A percentile compares a stretch with the other conserved stretches of the same genome.
phyloP scores from a whole-genome alignment of 108 stramenopile genomes.

The Conticribra weissflogii region DNA sequence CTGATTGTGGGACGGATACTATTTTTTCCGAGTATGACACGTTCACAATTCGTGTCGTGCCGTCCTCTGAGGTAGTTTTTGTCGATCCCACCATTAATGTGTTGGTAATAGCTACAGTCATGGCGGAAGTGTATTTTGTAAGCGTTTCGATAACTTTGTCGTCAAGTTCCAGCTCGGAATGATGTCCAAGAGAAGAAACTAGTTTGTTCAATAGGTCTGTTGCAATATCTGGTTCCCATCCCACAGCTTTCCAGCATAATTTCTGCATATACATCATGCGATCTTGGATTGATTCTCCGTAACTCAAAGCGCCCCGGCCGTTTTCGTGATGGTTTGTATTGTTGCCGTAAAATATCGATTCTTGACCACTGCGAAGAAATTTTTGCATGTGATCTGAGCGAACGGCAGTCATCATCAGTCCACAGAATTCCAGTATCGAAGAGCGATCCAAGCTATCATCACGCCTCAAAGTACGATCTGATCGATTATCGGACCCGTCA shows the following conservation, averaged over 20 bases:
- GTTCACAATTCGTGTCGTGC: conserved; percentile 65
- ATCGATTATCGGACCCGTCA: neutral
- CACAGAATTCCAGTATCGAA: conserved; percentile 61
- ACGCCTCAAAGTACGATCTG: neutral
- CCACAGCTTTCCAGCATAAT: conserved; percentile 55
- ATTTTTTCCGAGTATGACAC: conserved; percentile 74
- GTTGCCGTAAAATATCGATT: conserved; percentile 18
- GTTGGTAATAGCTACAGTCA: conserved; percentile 43
- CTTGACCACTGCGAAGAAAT: conserved; percentile 37
- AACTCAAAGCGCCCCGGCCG: neutral
- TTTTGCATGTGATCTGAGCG: conserved; percentile 41
- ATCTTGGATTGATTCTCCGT: conserved; percentile 24
- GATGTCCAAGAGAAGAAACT: conserved; percentile 24
- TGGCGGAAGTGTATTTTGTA: conserved; percentile 40
- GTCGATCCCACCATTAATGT: conserved; percentile 23
- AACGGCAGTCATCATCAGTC: conserved; percentile 52
- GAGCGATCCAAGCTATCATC: conserved; percentile 15
- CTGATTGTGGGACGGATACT: conserved; percentile 6
- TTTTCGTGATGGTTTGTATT: neutral
- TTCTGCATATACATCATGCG: conserved; percentile 60
- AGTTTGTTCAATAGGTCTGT: conserved; percentile 51
- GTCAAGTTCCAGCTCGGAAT: conserved; percentile 22
- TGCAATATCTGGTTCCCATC: conserved; percentile 62
- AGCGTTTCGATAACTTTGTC: conserved; percentile 34
- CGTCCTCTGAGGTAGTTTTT: conserved; percentile 57